Conservation (phyloP, 192 early-diverging fungal species). For the Funneliformis geosporum region DNA sequence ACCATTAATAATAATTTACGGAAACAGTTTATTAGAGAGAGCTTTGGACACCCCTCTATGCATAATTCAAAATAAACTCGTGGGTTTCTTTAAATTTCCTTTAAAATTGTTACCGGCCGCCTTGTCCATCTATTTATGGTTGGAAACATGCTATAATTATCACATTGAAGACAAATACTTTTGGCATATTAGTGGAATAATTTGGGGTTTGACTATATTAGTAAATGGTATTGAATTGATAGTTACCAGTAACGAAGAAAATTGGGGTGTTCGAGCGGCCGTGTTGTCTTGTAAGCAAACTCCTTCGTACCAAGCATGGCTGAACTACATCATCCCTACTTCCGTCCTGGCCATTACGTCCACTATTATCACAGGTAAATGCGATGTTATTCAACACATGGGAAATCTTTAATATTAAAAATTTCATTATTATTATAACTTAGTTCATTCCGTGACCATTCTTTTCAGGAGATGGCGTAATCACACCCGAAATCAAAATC, state of each 20-base stretch:
- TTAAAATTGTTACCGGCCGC: background rate
- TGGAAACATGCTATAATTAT: background rate
- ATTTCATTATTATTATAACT: too few species aligned
- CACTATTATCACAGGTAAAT: background rate
- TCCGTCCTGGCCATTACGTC: background rate
- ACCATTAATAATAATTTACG: background rate
- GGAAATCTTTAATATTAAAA: too few species aligned
- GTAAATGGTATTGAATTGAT: background rate
- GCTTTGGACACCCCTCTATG: background rate
- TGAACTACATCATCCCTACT: background rate
- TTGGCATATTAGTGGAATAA: background rate
- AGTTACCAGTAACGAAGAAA: background rate
- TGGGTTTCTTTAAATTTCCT: background rate
- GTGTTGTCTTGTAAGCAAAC: background rate
- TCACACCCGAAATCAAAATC: conserved; percentile 4
- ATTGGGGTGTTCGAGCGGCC: background rate
- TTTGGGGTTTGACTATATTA: background rate
- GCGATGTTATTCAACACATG: too few species aligned
- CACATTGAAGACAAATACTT: conserved; percentile 8
- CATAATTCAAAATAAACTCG: conserved; percentile 13
- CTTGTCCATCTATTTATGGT: conserved; percentile 8
- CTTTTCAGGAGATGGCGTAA: background rate
- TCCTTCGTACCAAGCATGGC: background rate
- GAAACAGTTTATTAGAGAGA: background rate
- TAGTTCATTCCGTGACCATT: background rate